Conservation (phyloP, 257 asterid species). For the Cordia subcordata region DNA sequence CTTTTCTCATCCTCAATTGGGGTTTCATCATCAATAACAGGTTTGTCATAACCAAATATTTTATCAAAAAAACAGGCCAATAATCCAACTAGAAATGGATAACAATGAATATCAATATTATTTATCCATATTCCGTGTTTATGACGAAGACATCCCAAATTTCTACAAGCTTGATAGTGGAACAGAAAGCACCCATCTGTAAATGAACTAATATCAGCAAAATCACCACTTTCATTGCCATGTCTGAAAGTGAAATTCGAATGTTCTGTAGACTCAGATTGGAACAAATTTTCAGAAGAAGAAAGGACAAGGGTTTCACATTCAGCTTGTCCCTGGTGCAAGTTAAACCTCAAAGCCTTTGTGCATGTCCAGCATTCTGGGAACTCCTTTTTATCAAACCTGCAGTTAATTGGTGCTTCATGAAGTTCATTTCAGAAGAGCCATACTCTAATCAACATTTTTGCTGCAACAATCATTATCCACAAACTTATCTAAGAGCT, state of each 20-base stretch:
- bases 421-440: not conserved
- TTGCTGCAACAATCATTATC: too few relatives aligned
- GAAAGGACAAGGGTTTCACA: slow-evolving; percentile 38
- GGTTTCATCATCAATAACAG: slow-evolving; percentile 28
- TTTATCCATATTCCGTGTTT: slow-evolving; percentile 37
- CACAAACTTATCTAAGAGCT: too few relatives aligned
- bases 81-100: slow-evolving; percentile 62
- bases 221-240: slow-evolving; percentile 29
- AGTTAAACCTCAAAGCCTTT: slow-evolving; percentile 47
- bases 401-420: slow-evolving; percentile 26
- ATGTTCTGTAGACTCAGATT: slow-evolving; percentile 30
- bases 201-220: slow-evolving; percentile 31
- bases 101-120: slow-evolving; percentile 65
- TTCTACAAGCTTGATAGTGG: slow-evolving; percentile 51
- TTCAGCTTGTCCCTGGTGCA: slow-evolving; percentile 35
- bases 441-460: not conserved
- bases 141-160: slow-evolving; percentile 25
- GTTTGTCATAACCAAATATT: slow-evolving; percentile 28
- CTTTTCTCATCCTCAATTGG: slow-evolving; percentile 27
- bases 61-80: slow-evolving; percentile 50
- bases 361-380: slow-evolving; percentile 53
- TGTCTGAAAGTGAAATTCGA: slow-evolving; percentile 18
- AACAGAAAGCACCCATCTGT: slow-evolving; percentile 46
- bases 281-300: slow-evolving; percentile 31
- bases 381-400: slow-evolving; percentile 54